Conservation (phyloP, 768 basidiomycete species). For the Xerocomus brunneocitrinus region DNA sequence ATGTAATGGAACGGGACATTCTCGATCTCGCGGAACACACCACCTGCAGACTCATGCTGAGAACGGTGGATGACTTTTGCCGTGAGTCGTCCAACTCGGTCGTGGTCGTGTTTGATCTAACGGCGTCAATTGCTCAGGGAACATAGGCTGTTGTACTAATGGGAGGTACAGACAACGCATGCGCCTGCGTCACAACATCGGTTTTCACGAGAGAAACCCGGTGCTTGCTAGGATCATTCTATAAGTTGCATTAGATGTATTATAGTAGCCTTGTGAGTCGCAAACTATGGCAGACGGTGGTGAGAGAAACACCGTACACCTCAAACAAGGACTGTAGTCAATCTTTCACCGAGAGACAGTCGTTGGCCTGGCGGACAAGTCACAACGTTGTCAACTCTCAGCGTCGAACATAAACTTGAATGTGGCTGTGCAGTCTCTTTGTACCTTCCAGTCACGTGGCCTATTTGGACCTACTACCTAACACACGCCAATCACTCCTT, state of each 20-base stretch:
- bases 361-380: slow-evolving; percentile 7
- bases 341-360: slow-evolving; percentile 33
- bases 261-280: slow-evolving; percentile 25
- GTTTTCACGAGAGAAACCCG: too few species aligned
- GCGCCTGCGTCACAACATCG: too few species aligned
- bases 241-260: slow-evolving; percentile 7
- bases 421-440: not conserved
- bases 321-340: slow-evolving; percentile 65
- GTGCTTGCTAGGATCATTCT: slow-evolving; percentile 21
- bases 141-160: slow-evolving; percentile 51
- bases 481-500: not conserved
- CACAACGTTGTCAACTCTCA: slow-evolving; percentile 16
- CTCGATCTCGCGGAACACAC: slow-evolving; percentile 45
- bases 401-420: slow-evolving; percentile 16
- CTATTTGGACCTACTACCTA: not conserved
- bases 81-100: slow-evolving; percentile 36
- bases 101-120: not conserved
- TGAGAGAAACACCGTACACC: slow-evolving; percentile 48
- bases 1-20: slow-evolving; percentile 52
- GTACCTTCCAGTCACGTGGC: slow-evolving; percentile 21
- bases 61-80: slow-evolving; percentile 45
- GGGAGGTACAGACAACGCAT: slow-evolving; percentile 48
- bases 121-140: slow-evolving; percentile 28
- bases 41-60: slow-evolving; percentile 43
- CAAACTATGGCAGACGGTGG: slow-evolving; percentile 63